Evolutionary conservation across 176 grass and related monocot species (phyloP).

Genomic region (Oropetium thomaeum): DNA sequence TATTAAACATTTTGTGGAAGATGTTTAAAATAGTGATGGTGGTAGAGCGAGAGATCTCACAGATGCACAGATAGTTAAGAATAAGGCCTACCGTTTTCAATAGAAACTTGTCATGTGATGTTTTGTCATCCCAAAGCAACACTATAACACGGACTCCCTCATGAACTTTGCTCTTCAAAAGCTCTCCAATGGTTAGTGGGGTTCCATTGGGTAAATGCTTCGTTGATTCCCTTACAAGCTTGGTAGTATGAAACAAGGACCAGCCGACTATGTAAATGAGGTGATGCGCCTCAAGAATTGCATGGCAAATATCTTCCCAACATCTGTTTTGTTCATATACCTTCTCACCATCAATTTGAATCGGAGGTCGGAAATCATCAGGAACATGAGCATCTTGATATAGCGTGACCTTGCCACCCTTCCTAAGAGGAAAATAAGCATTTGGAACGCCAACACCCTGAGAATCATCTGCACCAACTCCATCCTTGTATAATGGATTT

Average conservation of each 20-base stretch:
- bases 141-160: conserved; percentile 91
- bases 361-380: conserved; percentile 52
- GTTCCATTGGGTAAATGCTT: conserved; percentile 52
- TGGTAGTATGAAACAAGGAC: conserved; percentile 81
- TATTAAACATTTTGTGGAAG: not conserved
- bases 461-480: conserved; percentile 38
- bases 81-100: conserved; percentile 77
- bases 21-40: not conserved
- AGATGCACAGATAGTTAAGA: not conserved
- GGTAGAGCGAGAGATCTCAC: too few species aligned
- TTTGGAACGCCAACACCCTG: conserved; percentile 71
- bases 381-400: conserved; percentile 97
- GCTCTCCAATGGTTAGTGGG: conserved; percentile 58
- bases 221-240: conserved; percentile 64
- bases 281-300: conserved; percentile 83
- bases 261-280: conserved; percentile 88
- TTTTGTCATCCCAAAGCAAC: conserved; percentile 98
- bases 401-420: conserved; percentile 61
- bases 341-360: conserved; percentile 65
- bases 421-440: conserved; percentile 88
- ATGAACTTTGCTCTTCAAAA: conserved; percentile 76
- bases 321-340: conserved; percentile 83
- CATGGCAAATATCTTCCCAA: conserved; percentile 97
- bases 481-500: conserved; percentile 64
- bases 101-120: conserved; percentile 87